Evolutionary conservation across 2,329 filamentous ascomycete genomes (phyloP).

Genomic region (Penicillium sp.): DNA sequence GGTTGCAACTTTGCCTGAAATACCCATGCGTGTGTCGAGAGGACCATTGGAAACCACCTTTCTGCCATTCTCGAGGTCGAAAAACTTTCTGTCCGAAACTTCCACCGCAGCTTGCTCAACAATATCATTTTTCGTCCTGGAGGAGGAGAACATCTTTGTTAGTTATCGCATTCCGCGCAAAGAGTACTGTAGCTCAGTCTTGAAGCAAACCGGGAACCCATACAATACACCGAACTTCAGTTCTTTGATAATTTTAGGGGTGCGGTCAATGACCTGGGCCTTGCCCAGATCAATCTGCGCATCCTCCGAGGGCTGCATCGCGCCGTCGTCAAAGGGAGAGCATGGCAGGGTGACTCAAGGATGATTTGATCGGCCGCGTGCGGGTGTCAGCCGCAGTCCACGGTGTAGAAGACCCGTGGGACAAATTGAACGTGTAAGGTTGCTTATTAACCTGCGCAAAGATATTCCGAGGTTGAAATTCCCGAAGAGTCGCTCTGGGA

Average conservation of each 20-base stretch:
- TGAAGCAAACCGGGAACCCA: slow-evolving; percentile 19
- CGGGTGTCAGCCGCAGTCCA: slow-evolving; percentile 19
- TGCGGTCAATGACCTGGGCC: slow-evolving; percentile 84
- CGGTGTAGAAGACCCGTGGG: neutral
- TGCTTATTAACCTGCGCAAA: neutral
- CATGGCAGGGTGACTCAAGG: slow-evolving; percentile 37
- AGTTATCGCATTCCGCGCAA: slow-evolving; percentile 16
- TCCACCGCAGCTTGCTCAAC: slow-evolving; percentile 93
- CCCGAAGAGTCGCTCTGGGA: neutral
- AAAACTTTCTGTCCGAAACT: slow-evolving; percentile 90
- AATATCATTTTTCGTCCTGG: slow-evolving; percentile 85
- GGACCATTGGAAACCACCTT: slow-evolving; percentile 78
- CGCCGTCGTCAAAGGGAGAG: slow-evolving; percentile 35
- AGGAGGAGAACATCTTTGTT: slow-evolving; percentile 9
- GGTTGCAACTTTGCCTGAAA: slow-evolving; percentile 75
- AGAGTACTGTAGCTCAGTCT: neutral
- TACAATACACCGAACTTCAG: slow-evolving; percentile 93
- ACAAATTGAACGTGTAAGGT: neutral
- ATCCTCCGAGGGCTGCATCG: slow-evolving; percentile 45
- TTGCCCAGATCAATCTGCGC: slow-evolving; percentile 59
- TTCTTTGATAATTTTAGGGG: slow-evolving; percentile 88
- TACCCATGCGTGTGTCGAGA: slow-evolving; percentile 83
- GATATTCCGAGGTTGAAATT: neutral
- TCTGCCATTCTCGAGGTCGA: slow-evolving; percentile 81
- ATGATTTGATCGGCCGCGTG: slow-evolving; percentile 24